These are phyloP conservation scores for Gonapodya prolifera DNA, from an alignment of 192 early-diverging fungal genomes.

Conservation along the genomic window DNA sequence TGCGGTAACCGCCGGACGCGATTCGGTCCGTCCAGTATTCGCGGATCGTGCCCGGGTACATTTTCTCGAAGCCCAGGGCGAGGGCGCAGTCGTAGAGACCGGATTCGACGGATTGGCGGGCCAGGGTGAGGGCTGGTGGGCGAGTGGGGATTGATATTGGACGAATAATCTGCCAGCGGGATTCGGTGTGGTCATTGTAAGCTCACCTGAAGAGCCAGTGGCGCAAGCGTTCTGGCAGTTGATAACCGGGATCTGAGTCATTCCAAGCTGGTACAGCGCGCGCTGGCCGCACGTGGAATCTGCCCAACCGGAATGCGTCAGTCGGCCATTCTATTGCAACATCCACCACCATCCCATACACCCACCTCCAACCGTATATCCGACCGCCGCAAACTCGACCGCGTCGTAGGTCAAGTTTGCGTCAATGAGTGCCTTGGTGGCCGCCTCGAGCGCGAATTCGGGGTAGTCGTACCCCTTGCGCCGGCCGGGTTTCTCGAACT, in stretches of 20 bases:
- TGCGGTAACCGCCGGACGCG: not conserved
- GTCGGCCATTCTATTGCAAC: conserved; percentile 29
- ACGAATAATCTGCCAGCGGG: not conserved
- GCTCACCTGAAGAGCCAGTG: not conserved
- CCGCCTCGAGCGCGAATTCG: conserved; percentile 29
- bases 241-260: conserved; percentile 54
- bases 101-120: conserved; percentile 41
- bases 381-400: conserved; percentile 21
- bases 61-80: conserved; percentile 62
- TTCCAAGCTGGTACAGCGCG: conserved; percentile 57
- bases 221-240: conserved; percentile 56
- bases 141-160: conserved; percentile 51
- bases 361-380: not conserved
- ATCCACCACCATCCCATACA: not conserved
- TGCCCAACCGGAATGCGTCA: too few species aligned
- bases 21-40: not conserved
- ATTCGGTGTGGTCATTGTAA: not conserved
- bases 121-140: conserved; percentile 52
- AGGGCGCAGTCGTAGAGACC: conserved; percentile 53
- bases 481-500: conserved; percentile 22
- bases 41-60: not conserved
- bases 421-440: conserved; percentile 56
- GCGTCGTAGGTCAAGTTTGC: conserved; percentile 54
- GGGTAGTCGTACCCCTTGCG: conserved; percentile 18
- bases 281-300: conserved; percentile 59